Evolutionary conservation across 1,139 yeast genomes (phyloP).

Genomic region (Magnusiomyces tetraspermus): DNA sequence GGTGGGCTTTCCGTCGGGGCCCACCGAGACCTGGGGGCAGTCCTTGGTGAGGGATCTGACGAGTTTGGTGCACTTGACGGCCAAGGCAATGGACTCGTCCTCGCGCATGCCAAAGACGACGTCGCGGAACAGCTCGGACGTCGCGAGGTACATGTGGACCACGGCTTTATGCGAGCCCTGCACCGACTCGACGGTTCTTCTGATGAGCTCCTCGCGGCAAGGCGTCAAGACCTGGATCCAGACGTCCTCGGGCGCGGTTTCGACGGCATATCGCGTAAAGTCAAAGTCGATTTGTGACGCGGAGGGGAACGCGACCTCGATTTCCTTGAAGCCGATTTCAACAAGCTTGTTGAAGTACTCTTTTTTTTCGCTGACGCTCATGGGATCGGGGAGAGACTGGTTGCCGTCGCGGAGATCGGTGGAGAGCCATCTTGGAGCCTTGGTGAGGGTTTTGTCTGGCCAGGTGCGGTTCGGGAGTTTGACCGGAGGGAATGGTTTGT

Average conservation of each 20-base stretch:
- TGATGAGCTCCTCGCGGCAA: conserved; percentile 81
- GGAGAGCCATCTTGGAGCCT: conserved; percentile 92
- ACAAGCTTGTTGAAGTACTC: conserved; percentile 75
- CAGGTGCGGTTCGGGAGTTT: conserved; percentile 70
- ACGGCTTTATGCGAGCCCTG: conserved; percentile 87
- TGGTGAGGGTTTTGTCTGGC: conserved; percentile 68
- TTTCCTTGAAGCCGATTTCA: conserved; percentile 92
- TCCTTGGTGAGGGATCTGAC: conserved; percentile 83
- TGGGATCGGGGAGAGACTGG: conserved; percentile 95
- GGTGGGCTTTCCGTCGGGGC: conserved; percentile 60
- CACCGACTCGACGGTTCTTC: conserved; percentile 80
- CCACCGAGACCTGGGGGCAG: conserved; percentile 30
- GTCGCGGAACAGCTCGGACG: conserved; percentile 83
- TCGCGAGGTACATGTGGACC: conserved; percentile 83
- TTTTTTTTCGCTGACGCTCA: conserved; percentile 83
- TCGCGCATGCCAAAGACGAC: conserved; percentile 81
- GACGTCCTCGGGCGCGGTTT: conserved; percentile 88
- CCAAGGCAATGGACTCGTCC: conserved; percentile 69
- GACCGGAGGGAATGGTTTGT: conserved; percentile 58
- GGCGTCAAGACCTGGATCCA: conserved; percentile 87
- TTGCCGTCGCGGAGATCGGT: conserved; percentile 96
- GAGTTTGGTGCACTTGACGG: conserved; percentile 71
- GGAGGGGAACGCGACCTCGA: conserved; percentile 92
- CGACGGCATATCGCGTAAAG: conserved; percentile 87
- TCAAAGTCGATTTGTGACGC: conserved; percentile 96